Conservation (phyloP, 352 stramenopile genomes). For the Elongisporangium prolatum region DNA sequence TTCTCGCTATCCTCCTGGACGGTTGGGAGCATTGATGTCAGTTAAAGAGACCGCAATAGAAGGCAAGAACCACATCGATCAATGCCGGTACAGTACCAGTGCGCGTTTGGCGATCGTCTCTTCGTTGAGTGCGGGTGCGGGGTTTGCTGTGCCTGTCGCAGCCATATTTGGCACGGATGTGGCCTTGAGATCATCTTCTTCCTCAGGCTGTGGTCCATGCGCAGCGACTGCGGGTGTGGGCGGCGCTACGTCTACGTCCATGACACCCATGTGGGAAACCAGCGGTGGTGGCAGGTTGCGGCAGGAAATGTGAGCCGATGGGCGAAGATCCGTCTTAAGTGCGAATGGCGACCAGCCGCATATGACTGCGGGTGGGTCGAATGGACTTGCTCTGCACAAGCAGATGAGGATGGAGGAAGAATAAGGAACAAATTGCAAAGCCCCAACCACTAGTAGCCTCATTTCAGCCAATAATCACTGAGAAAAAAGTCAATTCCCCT, state of each 20-base stretch:
- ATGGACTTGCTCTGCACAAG: not conserved
- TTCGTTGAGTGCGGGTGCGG: not conserved
- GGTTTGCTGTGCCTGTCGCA: not conserved
- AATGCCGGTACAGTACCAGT: not conserved
- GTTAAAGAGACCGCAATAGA: not conserved
- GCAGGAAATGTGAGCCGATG: not conserved
- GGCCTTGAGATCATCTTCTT: not conserved
- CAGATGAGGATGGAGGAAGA: not conserved
- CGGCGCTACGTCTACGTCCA: not conserved
- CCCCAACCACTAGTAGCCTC: not conserved
- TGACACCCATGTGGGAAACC: constrained; percentile 1
- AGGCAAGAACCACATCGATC: not conserved
- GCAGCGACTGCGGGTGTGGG: not conserved
- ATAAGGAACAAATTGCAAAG: not conserved
- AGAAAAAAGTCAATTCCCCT: not conserved
- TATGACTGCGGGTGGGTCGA: not conserved
- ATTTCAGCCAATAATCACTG: not conserved
- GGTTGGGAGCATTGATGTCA: not conserved
- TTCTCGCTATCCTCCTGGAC: not conserved
- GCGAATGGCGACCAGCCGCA: not conserved
- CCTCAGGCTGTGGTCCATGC: not conserved
- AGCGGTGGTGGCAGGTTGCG: not conserved
- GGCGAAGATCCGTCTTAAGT: not conserved
- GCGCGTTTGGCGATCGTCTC: not conserved
- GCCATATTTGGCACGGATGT: not conserved